phyloP scores from a whole-genome alignment of 2,329 filamentous ascomycete species.

The Paracamarosporium sp. region DNA sequence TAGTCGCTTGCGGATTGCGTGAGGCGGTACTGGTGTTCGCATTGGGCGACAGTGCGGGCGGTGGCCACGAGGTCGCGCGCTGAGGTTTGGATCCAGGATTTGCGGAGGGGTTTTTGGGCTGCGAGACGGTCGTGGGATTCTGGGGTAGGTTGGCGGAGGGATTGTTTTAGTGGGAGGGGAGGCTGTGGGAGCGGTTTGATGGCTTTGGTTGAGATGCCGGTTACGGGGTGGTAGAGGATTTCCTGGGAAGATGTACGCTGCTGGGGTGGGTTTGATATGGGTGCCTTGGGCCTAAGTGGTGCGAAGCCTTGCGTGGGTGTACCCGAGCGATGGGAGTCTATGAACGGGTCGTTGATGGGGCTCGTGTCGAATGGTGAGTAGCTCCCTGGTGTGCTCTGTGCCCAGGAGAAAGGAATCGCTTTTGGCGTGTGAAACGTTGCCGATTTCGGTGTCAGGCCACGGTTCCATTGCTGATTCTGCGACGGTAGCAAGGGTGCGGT shows the following conservation, averaged over 20 bases:
- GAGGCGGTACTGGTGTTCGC: background rate
- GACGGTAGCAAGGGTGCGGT: background rate
- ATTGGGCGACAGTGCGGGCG: background rate
- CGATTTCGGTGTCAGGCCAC: background rate
- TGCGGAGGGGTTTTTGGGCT: slow-evolving; percentile 13
- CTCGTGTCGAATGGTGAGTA: background rate
- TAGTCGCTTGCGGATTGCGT: slow-evolving; percentile 5
- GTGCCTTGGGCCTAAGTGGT: background rate
- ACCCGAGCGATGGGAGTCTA: background rate
- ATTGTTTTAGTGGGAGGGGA: background rate
- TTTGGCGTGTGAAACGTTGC: background rate
- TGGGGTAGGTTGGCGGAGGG: background rate
- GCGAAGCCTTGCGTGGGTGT: background rate
- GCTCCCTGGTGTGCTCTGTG: background rate
- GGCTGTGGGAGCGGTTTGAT: background rate
- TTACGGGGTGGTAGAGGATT: background rate
- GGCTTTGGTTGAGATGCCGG: background rate
- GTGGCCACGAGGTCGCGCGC: slow-evolving; percentile 15
- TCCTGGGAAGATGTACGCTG: background rate
- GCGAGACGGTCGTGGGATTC: slow-evolving; percentile 8
- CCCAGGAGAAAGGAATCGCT: background rate
- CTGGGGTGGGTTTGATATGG: background rate
- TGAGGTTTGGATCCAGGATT: slow-evolving; percentile 22
- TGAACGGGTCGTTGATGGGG: slow-evolving; percentile 7
- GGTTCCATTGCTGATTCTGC: background rate